Percentiles rank a stretch among this genome's conserved stretches.
These are phyloP conservation scores for Candida gigantensis DNA, from an alignment of 1,139 yeast species.

Conservation along the genomic window DNA sequence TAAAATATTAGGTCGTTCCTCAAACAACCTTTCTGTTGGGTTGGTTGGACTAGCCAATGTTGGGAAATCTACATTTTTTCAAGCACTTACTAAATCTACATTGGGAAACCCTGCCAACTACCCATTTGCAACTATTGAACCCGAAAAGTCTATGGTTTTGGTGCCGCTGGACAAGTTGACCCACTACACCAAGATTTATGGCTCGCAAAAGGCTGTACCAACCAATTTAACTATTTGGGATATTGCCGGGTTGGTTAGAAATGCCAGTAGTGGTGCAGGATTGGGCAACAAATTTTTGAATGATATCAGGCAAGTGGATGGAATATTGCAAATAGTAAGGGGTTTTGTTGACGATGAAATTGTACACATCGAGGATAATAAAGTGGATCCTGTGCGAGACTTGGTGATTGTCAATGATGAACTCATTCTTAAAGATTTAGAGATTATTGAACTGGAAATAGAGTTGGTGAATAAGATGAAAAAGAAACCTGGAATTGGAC, in stretches of 20 bases:
- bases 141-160: constrained; percentile 63
- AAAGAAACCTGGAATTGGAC: constrained; percentile 38
- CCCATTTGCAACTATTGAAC: constrained; percentile 79
- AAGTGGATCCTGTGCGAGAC: constrained; percentile 69
- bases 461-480: constrained; percentile 47
- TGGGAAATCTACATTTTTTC: constrained; percentile 69
- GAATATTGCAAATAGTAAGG: constrained; percentile 69
- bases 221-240: constrained; percentile 64
- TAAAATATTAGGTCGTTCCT: constrained; percentile 48
- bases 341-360: constrained; percentile 70
- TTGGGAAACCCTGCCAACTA: constrained; percentile 79
- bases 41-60: constrained; percentile 79
- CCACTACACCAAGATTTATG: constrained; percentile 44
- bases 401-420: constrained; percentile 70
- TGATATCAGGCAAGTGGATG: constrained; percentile 74
- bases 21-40: constrained; percentile 54
- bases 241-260: constrained; percentile 74
- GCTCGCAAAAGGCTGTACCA: constrained; percentile 53
- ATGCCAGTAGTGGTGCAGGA: constrained; percentile 77
- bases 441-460: constrained; percentile 57
- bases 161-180: constrained; percentile 57
- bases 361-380: constrained; percentile 64
- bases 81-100: constrained; percentile 67
- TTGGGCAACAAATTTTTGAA: constrained; percentile 72
- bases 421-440: constrained; percentile 69